A percentile compares a stretch with the other conserved stretches of the same genome.
Evolutionary conservation across 805 yeast genomes (phyloP).

Genomic region (Monosporozyma yasuniensis): DNA sequence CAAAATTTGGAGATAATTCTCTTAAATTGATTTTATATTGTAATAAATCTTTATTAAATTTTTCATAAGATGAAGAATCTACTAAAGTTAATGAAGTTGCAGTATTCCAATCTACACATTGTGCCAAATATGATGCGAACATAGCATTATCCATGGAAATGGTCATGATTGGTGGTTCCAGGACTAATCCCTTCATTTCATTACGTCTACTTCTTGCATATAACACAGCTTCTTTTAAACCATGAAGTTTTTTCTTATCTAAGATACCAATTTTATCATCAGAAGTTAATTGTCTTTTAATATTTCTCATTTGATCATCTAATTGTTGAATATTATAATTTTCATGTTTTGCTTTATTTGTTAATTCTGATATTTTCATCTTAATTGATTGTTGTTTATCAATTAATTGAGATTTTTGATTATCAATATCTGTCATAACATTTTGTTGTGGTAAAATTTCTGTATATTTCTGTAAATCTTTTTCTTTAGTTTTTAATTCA

Average conservation of each 20-base stretch:
- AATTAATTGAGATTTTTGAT: constrained; percentile 21
- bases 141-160: constrained; percentile 43
- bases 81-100: constrained; percentile 56
- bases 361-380: constrained; percentile 18
- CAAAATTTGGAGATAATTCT: constrained; percentile 28
- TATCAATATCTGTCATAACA: constrained; percentile 10
- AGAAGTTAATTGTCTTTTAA: constrained; percentile 34
- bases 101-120: constrained; percentile 45
- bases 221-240: constrained; percentile 28
- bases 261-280: constrained; percentile 46
- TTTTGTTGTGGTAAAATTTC: constrained; percentile 11
- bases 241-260: constrained; percentile 28
- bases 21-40: constrained; percentile 49
- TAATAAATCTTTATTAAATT: constrained; percentile 36
- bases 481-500: constrained; percentile 3
- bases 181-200: constrained; percentile 38
- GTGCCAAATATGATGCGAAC: constrained; percentile 49
- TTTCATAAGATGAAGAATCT: constrained; percentile 40
- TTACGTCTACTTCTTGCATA: constrained; percentile 30
- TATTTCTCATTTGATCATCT: constrained; percentile 27
- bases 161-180: constrained; percentile 68
- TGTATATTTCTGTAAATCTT: constrained; percentile 4
- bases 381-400: constrained; percentile 11
- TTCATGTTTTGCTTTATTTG: constrained; percentile 27
- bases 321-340: constrained; percentile 35